A percentile compares a stretch with the other conserved stretches of the same genome.
Conservation (phyloP, 1,284 basidiomycete genomes). For the Cryptococcus sp. region DNA sequence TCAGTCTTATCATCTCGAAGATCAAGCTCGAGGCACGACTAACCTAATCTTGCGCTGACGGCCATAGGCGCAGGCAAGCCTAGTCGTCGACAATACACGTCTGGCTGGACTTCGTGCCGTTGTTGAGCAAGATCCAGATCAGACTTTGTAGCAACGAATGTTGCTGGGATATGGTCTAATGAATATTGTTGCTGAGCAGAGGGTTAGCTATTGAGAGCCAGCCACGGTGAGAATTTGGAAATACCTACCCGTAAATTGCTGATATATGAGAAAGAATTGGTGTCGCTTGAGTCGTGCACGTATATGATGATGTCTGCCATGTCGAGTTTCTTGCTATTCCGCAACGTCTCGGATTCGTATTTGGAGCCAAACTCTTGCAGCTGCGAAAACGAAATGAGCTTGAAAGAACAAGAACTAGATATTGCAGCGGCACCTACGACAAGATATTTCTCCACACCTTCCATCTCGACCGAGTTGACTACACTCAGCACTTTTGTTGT, state of each 20-base stretch:
- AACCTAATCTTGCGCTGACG: constrained; percentile 80
- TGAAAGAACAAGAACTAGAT: not conserved
- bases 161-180: constrained; percentile 85
- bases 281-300: constrained; percentile 96
- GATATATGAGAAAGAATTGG: constrained; percentile 98
- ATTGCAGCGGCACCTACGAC: constrained; percentile 63
- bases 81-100: constrained; percentile 87
- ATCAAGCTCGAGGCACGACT: constrained; percentile 53
- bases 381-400: constrained; percentile 53
- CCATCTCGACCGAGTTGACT: constrained; percentile 92
- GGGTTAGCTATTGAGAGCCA: not conserved
- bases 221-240: not conserved
- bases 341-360: constrained; percentile 87
- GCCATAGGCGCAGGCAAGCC: constrained; percentile 85
- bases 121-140: constrained; percentile 95
- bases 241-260: constrained; percentile 82
- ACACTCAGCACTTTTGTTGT: constrained; percentile 88
- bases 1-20: not conserved
- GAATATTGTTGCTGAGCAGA: constrained; percentile 87
- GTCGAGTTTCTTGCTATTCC: constrained; percentile 87
- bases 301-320: constrained; percentile 92
- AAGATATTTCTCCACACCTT: constrained; percentile 92
- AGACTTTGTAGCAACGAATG: constrained; percentile 98
- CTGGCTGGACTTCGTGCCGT: constrained; percentile 96
- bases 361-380: constrained; percentile 96